Evolutionary conservation across 257 asterid genomes (phyloP).

Genomic region (Marsdenia floribunda): DNA sequence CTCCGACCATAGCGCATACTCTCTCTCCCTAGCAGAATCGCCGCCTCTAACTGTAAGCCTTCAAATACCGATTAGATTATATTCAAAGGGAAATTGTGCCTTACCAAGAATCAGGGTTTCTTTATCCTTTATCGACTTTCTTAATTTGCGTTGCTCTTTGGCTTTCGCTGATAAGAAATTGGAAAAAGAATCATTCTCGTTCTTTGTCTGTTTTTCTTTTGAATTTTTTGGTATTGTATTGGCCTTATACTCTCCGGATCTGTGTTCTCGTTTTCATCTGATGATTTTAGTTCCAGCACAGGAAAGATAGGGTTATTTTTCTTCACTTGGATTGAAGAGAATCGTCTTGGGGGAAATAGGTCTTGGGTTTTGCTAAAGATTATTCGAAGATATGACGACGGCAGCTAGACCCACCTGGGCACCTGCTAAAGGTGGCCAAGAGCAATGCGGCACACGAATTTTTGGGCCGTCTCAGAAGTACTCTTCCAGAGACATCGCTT

Average conservation of each 20-base stretch:
- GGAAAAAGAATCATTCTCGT: neutral
- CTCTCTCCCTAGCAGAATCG: too few species aligned
- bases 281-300: neutral
- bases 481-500: slow-evolving; percentile 87
- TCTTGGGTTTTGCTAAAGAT: neutral
- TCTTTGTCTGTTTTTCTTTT: neutral
- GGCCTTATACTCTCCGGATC: neutral
- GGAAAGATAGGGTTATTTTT: neutral
- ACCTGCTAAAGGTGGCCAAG: slow-evolving; percentile 98
- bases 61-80: neutral
- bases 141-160: neutral
- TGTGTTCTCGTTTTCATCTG: neutral
- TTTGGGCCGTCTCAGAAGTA: slow-evolving; percentile 96
- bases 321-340: neutral
- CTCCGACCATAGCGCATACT: too few species aligned
- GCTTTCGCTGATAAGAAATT: neutral
- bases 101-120: slow-evolving; percentile 9
- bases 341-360: slow-evolving; percentile 1
- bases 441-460: slow-evolving; percentile 91
- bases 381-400: slow-evolving; percentile 54
- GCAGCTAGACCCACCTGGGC: slow-evolving; percentile 99
- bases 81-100: neutral
- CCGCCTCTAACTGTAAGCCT: slow-evolving; percentile 9
- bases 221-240: neutral
- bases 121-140: neutral